Conservation (phyloP, 2,329 filamentous ascomycete genomes). For the Ciborinia camelliae region DNA sequence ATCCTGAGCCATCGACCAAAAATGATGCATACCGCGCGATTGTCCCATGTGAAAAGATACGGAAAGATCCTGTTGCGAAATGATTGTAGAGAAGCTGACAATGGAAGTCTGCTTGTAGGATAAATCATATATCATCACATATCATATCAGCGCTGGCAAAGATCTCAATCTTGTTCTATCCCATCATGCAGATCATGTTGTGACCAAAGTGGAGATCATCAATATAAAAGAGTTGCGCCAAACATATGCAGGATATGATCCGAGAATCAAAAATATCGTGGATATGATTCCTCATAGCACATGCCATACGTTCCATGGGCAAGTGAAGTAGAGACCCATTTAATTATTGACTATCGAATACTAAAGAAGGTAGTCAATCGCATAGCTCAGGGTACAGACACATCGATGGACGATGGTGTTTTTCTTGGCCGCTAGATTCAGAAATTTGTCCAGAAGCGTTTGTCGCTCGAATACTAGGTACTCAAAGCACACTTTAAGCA, state of each 20-base stretch:
- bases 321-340: background rate
- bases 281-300: background rate
- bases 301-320: background rate
- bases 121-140: constrained; percentile 44
- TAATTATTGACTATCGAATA: background rate
- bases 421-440: background rate
- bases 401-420: background rate
- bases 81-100: constrained; percentile 40
- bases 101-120: constrained; percentile 45
- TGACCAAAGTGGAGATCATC: background rate
- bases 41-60: constrained; percentile 43
- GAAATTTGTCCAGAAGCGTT: background rate
- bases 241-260: background rate
- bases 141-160: constrained; percentile 42
- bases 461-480: background rate
- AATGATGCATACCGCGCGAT: constrained; percentile 46
- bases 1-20: constrained; percentile 41
- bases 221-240: background rate
- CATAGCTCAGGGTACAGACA: background rate
- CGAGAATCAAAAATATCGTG: background rate
- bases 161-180: constrained; percentile 44
- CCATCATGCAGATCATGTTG: constrained; percentile 35
- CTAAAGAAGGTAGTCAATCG: background rate
- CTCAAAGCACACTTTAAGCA: constrained; percentile 21
- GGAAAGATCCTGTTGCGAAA: constrained; percentile 40